Evolutionary conservation across 805 yeast genomes (phyloP), one percentile per base, ranked within the genome.

Genomic region (Cyberlindnera maclurae): DNA sequence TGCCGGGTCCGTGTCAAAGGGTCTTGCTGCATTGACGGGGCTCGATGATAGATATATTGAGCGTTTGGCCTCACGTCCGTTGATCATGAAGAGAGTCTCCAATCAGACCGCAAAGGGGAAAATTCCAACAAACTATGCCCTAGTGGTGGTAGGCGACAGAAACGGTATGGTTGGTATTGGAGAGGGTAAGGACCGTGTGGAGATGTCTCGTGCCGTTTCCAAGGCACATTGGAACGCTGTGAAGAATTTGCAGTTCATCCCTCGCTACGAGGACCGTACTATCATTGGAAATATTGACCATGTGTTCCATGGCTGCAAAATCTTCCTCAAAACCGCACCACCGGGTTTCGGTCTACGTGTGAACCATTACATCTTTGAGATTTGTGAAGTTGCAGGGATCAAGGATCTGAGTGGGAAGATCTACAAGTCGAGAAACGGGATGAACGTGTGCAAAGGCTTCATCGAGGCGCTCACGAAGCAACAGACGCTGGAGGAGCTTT

Each of bases 131-230:
- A 81, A 77, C 59, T 90, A 84, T 62, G 82, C 88, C 0, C 62
- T 93, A 46, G 90, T 88, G 12, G 83, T 88, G 28, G 96, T 84
- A 12, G 98, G 98, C 34, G 95, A 93, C 62, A 74, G 79, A 39
- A 83, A 85, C 47, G 98, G 98, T 47, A 83, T 87, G 82, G 70
- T 93, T 43, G 97, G 97, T 28, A 68, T 89, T 35, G 98, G 97
- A 36, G 95, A 88, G 61, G 98, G 97, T 45, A 86, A 85, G 57
- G 90, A 93, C 44, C 70, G 87, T 49, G 79, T 75, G 40, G 86
- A 82, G 43, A 74, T 82, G 65, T 66, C 82, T 37, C 72, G 73
- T 39, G 96, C 97, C 3, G 72, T 81, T 26, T 65, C 74, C 30
- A 84, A 86, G 58, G 96, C 97, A 5, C 87, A 81, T 60, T 85